Percentiles rank a stretch among this genome's conserved stretches.
Evolutionary conservation across 257 asterid genomes (phyloP).

Genomic region (Apocynum venetum): DNA sequence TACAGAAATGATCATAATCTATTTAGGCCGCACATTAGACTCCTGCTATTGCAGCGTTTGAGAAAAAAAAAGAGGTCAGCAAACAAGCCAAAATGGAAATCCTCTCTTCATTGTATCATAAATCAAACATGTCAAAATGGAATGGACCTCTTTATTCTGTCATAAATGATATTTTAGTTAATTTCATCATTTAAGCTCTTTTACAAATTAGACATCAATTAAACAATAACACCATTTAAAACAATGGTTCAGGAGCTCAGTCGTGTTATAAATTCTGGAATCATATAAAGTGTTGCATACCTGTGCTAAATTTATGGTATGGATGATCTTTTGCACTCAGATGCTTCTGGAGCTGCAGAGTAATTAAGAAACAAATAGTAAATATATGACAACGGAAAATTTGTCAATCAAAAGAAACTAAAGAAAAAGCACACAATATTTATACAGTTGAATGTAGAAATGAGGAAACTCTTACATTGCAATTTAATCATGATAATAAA

Average conservation of each 20-base stretch:
- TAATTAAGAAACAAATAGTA: slow-evolving; percentile 7
- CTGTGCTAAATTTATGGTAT: slow-evolving; percentile 97
- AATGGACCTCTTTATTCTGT: not conserved
- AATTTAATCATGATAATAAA: not conserved
- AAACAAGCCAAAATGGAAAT: not conserved
- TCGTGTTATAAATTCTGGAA: slow-evolving; percentile 6
- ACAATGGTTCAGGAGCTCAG: not conserved
- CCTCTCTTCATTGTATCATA: not conserved
- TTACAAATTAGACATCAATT: not conserved
- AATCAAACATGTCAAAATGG: not conserved
- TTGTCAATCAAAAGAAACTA: not conserved
- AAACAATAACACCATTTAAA: not conserved
- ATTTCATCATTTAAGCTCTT: not conserved
- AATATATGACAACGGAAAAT: not conserved
- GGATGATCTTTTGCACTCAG: slow-evolving; percentile 70
- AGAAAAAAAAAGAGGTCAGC: not conserved
- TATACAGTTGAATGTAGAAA: not conserved
- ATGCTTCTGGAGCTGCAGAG: slow-evolving; percentile 89
- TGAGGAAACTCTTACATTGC: not conserved
- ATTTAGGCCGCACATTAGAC: not conserved
- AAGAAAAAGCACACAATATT: not conserved
- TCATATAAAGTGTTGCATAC: slow-evolving; percentile 32
- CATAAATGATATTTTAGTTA: not conserved
- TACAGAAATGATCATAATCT: not conserved
- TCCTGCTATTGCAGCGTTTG: not conserved